A percentile compares a stretch with the other conserved stretches of the same genome.
Evolutionary conservation across 169 alveolate genomes (phyloP).

Genomic region (Plasmodium knowlesi): DNA sequence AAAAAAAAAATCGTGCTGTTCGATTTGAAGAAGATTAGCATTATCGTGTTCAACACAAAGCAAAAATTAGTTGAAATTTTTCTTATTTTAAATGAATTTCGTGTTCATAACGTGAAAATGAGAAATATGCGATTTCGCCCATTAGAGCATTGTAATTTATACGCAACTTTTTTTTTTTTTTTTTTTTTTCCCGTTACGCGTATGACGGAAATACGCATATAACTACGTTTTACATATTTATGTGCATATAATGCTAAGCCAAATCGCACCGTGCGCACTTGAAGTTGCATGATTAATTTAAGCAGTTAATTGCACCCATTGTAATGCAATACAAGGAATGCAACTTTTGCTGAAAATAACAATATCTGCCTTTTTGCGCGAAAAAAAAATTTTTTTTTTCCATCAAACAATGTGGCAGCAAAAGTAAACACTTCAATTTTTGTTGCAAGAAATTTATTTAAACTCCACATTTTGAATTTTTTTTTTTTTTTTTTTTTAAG

Average conservation of each 20-base stretch:
- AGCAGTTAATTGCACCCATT: background rate
- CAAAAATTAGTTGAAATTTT: background rate
- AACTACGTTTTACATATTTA: no score
- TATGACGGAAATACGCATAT: background rate
- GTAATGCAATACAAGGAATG: background rate
- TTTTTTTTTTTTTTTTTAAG: background rate
- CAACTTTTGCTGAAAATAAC: background rate
- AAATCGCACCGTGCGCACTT: background rate
- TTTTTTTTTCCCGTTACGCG: background rate
- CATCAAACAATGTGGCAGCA: background rate
- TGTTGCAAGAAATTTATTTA: background rate
- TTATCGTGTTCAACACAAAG: background rate
- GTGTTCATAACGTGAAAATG: background rate
- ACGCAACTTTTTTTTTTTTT: background rate
- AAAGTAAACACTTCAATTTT: background rate
- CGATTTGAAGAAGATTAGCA: background rate
- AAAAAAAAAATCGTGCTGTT: constrained; percentile 55
- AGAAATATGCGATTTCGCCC: background rate
- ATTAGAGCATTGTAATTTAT: background rate
- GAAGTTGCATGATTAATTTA: background rate
- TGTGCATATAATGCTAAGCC: background rate
- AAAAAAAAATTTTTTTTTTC: background rate
- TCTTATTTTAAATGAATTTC: constrained; percentile 4
- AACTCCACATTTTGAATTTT: background rate
- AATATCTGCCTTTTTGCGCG: background rate